Base-by-base conservation (phyloP, 257 asterid genomes). In the Solanum rostratum region DNA sequence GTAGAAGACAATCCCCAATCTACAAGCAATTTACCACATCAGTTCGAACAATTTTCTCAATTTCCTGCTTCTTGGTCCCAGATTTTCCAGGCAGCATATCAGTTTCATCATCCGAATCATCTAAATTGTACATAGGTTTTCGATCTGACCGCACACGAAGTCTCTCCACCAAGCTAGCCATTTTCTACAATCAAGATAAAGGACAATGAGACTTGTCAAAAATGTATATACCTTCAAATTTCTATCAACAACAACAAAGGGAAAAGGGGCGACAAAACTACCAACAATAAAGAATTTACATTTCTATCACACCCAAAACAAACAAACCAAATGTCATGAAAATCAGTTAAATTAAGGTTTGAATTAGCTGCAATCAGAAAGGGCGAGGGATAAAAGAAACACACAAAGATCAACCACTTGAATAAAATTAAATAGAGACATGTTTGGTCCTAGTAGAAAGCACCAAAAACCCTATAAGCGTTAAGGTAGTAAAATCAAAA, bases 91-190 rank as follows among this genome's bases (percentile, higher is more conserved):
- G 87, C 19, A 57, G 60, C 73, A 85, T 8, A 37, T 90, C 85
- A 84, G 88, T 83, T 76, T 96, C 99, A 3, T 96, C 98, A 33
- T 96, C 98, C n/a, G 99, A 96, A 16, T 96, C 99, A 33, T 96
- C 98, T 39, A 96, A 65, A 85, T 88, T 93, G 89, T 96, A 96
- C 81, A 92, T 39, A 20, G 99, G 99, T 87, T 88, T 89, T 57
- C 95, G 94, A 84, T 96, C 99, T 39, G 98, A 91, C 70, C 99
- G 95, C 57, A 82, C 90, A 39, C 95, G 91, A 83, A 92, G 92
- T 87, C 95, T 89, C 91, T 92, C 93, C 86, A 87, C 95, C 89
- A 92, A 86, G 84, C 93, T 92, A 73, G 92, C 86, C 95, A 90
- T 90, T 84, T 83, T 55, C 54, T 76, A 62, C 63, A 76, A 49